Evolutionary conservation across 306 rosid species (phyloP).

Genomic region (Vigna hirtella): DNA sequence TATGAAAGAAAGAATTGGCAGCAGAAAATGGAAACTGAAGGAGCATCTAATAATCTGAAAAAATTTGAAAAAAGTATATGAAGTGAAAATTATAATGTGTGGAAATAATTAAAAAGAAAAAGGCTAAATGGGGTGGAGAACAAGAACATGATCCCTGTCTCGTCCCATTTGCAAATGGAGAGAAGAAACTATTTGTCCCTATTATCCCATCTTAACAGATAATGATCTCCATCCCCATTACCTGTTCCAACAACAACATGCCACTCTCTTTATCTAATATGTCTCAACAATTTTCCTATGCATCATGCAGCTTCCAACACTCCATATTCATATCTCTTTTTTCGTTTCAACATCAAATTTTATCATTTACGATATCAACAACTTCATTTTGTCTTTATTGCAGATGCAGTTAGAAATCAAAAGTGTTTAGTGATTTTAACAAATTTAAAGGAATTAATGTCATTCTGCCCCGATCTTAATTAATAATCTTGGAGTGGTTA

Average conservation of each 20-base stretch:
- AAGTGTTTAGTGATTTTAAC: too few species aligned
- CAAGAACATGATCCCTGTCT: conserved; percentile 21
- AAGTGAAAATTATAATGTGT: not conserved
- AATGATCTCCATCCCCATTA: conserved; percentile 19
- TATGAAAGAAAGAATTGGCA: not conserved
- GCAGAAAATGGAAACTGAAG: not conserved
- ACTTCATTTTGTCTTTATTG: not conserved
- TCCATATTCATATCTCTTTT: too few species aligned
- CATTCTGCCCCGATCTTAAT: too few species aligned
- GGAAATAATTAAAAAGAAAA: conserved; percentile 4
- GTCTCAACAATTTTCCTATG: not conserved
- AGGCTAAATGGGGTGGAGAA: conserved; percentile 1
- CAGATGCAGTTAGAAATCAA: too few species aligned
- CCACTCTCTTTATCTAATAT: conserved; percentile 10
- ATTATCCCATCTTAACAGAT: conserved; percentile 4
- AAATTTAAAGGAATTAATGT: too few species aligned
- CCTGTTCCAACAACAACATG: conserved; percentile 24
- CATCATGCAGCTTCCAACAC: not conserved
- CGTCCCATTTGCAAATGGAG: conserved; percentile 27
- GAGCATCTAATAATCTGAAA: not conserved
- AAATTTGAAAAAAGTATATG: not conserved
- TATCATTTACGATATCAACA: not conserved
- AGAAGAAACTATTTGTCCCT: conserved; percentile 39
- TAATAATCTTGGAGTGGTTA: too few species aligned
- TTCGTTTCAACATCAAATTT: too few species aligned